Evolutionary conservation across 192 early-diverging fungal genomes (phyloP).

Genomic region (Paraglomus occultum): DNA sequence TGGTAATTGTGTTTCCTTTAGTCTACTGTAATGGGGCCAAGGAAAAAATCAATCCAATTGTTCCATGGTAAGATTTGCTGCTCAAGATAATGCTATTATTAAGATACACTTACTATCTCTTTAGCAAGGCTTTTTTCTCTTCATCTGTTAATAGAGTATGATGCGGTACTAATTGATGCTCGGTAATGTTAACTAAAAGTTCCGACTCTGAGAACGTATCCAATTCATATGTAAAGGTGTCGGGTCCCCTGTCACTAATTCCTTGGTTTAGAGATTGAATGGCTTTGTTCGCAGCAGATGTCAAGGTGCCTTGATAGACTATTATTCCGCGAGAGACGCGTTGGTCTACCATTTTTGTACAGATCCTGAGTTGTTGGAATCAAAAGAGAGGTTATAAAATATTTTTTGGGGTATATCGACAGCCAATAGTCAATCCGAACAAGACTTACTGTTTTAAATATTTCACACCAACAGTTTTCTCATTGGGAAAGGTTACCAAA

Average conservation of each 20-base stretch:
- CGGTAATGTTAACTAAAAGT: slow-evolving; percentile 95
- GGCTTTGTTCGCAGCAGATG: slow-evolving; percentile 82
- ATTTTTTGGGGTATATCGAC: not conserved
- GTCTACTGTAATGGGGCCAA: slow-evolving; percentile 52
- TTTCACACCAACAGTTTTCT: slow-evolving; percentile 84
- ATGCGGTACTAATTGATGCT: slow-evolving; percentile 92
- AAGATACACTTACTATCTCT: slow-evolving; percentile 74
- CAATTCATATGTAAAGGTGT: slow-evolving; percentile 56
- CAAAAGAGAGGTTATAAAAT: slow-evolving; percentile 35
- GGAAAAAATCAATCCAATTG: slow-evolving; percentile 3
- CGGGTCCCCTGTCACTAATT: slow-evolving; percentile 32
- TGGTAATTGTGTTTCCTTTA: slow-evolving; percentile 95
- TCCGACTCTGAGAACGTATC: slow-evolving; percentile 91
- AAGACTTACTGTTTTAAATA: slow-evolving; percentile 77
- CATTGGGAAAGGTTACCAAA: slow-evolving; percentile 91
- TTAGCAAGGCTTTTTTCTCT: slow-evolving; percentile 88
- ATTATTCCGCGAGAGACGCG: slow-evolving; percentile 81
- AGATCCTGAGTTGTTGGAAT: slow-evolving; percentile 41
- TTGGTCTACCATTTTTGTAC: slow-evolving; percentile 82
- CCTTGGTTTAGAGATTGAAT: slow-evolving; percentile 53
- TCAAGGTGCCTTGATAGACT: slow-evolving; percentile 81
- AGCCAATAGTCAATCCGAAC: not conserved
- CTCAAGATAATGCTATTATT: not conserved
- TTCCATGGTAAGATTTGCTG: not conserved
- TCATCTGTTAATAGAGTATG: slow-evolving; percentile 83